Base-by-base conservation (phyloP, 441 rosid genomes). In the Macaranga tanarius region DNA sequence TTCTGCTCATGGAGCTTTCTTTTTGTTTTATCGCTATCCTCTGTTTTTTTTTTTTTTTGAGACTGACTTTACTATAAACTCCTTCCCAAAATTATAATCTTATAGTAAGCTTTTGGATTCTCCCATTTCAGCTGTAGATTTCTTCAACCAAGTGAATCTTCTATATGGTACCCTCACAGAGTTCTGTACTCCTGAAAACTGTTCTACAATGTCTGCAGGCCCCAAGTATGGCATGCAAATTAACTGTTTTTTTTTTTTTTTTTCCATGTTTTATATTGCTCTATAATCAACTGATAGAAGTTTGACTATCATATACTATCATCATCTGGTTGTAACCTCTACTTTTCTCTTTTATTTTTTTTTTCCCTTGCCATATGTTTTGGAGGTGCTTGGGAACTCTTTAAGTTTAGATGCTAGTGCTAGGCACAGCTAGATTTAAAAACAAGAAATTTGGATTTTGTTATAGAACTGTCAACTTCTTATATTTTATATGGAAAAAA, bases 111-210 rank as follows among this genome's bases (percentile, higher is more conserved):
- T 75, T 58, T 72, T 61, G 73, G 23, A 61, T 61, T 83, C 73
- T 75, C 69, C 60, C n/a, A 51, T 86, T 85, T 79, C 97, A 95
- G 99, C 99, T 62, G 99, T 95, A 79, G 99, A 95, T 86, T 95
- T 95, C 92, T 95, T 95, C 86, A 95, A 95, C 83, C 97, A 95
- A 80, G 99, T 95, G 93, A 95, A 95, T 85, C 92, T 95, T 82
- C 97, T 95, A 67, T 95, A 87, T 80, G 99, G 99, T 58, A 95
- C 97, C 22, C 94, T 95, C 57, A 95, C 99, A 12, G 99, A 95
- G 83, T 95, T 95, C 84, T 95, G 99, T 78, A 95, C 97, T n/a
- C 85, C 93, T 40, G 99, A 92, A 82, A 91, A 84, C 79, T 95
- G 99, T 80, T 91, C 99, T 80, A 95, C 99, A 60, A 95, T 95